Evolutionary conservation across 176 grass and related monocot species (phyloP).

Genomic region (Zoysia japonica): DNA sequence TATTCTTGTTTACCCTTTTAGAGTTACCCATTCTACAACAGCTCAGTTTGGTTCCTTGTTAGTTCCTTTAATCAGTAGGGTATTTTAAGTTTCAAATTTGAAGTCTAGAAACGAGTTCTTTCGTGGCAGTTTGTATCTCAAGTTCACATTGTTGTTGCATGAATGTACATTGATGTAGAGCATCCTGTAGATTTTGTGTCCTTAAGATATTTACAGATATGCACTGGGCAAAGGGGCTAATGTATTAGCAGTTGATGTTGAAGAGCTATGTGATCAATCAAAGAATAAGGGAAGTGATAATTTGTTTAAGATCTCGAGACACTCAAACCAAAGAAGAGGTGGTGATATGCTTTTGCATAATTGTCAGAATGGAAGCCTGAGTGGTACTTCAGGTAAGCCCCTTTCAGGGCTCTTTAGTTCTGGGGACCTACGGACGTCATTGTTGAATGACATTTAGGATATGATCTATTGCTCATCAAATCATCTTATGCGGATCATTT

Average conservation of each 20-base stretch:
- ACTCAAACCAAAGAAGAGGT: constrained; percentile 61
- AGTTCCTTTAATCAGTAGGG: background rate
- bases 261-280: constrained; percentile 44
- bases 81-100: background rate
- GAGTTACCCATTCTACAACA: background rate
- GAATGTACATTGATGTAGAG: background rate
- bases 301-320: constrained; percentile 58
- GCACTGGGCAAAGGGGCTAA: constrained; percentile 75
- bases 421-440: background rate
- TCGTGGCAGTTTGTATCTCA: background rate
- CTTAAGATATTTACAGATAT: constrained; percentile 78
- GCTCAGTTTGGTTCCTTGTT: background rate
- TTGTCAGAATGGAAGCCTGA: constrained; percentile 37
- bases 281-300: constrained; percentile 37
- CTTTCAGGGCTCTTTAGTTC: background rate
- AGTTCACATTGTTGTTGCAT: background rate
- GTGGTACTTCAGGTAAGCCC: constrained; percentile 36
- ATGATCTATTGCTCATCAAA: background rate
- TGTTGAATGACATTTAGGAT: background rate
- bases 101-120: background rate
- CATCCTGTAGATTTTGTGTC: constrained; percentile 33
- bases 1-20: background rate
- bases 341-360: constrained; percentile 43
- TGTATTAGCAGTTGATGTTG: constrained; percentile 68
- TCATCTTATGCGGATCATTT: background rate